Evolutionary conservation across 352 stramenopile genomes (phyloP).

Genomic region (Globisporangium splendens): DNA sequence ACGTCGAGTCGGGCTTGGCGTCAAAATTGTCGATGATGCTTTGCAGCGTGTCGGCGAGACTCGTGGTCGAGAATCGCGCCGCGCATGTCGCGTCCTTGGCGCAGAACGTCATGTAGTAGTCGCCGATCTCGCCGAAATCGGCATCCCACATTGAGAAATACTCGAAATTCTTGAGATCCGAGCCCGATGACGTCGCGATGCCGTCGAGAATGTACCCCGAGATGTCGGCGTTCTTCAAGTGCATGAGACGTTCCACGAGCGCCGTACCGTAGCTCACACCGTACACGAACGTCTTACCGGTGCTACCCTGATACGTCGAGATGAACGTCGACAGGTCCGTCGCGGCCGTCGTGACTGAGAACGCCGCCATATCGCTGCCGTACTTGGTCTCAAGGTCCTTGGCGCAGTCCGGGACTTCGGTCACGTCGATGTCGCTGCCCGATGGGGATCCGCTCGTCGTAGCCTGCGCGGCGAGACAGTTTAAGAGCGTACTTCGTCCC

Average conservation of each 20-base stretch:
- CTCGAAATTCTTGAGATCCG: conserved; percentile 5
- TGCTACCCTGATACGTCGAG: conserved; percentile 10
- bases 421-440: conserved; percentile 12
- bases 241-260: conserved; percentile 49
- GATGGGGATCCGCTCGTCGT: conserved; percentile 22
- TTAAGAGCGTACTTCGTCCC: conserved; percentile 25
- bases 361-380: conserved; percentile 23
- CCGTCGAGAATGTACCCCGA: conserved; percentile 53
- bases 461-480: conserved; percentile 26
- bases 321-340: conserved; percentile 26
- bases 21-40: conserved; percentile 22
- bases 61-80: conserved; percentile 12
- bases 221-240: conserved; percentile 31
- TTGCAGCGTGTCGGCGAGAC: conserved; percentile 12
- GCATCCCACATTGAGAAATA: conserved; percentile 37
- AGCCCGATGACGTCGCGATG: conserved; percentile 25
- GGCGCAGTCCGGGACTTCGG: conserved; percentile 27
- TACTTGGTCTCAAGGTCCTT: conserved; percentile 28
- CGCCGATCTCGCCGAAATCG: conserved; percentile 32
- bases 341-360: conserved; percentile 48
- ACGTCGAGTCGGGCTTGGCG: conserved; percentile 22
- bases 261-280: conserved; percentile 57
- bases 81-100: conserved; percentile 15
- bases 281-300: conserved; percentile 22
- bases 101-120: conserved; percentile 26